Conservation (phyloP, 148 eudicot species). For the Persicaria tinctoria region DNA sequence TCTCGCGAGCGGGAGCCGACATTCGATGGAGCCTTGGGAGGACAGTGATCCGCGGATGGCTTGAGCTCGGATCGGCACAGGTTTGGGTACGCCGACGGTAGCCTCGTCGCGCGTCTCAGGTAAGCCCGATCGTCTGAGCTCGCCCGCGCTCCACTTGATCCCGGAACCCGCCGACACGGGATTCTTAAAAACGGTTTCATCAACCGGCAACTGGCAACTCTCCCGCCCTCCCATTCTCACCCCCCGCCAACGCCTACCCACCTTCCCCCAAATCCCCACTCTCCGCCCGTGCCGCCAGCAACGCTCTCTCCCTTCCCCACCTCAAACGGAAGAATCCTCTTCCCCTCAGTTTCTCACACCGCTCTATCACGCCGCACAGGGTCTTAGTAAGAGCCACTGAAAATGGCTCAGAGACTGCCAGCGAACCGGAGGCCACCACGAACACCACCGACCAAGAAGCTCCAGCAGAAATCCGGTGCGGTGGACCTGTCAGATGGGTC, state of each 20-base stretch:
- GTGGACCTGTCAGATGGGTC: conserved; percentile 27
- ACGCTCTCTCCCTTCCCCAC: neutral
- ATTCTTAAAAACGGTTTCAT: too few species aligned
- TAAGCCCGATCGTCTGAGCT: too few species aligned
- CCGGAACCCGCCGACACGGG: too few species aligned
- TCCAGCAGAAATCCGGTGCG: neutral
- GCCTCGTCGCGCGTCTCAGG: too few species aligned
- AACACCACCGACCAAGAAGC: neutral
- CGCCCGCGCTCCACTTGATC: too few species aligned
- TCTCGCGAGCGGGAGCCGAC: too few species aligned
- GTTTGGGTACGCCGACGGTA: too few species aligned
- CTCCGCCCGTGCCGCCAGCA: neutral
- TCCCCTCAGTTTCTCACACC: neutral
- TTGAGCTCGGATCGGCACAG: too few species aligned
- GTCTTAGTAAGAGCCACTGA: neutral
- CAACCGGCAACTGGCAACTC: neutral
- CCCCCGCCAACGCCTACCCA: neutral
- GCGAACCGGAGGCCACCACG: neutral
- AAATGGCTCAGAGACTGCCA: conserved; percentile 6
- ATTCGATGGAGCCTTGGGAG: too few species aligned
- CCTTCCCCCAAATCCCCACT: neutral
- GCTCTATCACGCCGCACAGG: neutral
- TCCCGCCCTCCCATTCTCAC: conserved; percentile 4
- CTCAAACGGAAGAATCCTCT: neutral
- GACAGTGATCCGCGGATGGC: too few species aligned